Percentiles rank a stretch among this genome's conserved stretches.
phyloP scores from a whole-genome alignment of 2,329 filamentous ascomycete species.

The Nigrospora oryzae region DNA sequence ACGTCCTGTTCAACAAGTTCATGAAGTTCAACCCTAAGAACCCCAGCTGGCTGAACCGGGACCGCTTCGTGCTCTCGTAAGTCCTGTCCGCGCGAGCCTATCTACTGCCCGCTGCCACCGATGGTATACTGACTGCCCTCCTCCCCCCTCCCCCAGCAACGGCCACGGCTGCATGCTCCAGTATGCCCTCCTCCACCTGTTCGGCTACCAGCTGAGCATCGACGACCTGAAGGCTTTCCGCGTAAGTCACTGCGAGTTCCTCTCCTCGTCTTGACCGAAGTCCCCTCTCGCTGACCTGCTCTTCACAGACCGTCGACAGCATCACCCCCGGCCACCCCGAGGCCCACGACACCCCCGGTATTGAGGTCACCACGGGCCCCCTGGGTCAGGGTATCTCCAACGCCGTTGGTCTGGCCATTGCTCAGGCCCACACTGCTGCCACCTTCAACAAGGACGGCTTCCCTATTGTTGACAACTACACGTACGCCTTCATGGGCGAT shows the following conservation, averaged over 20 bases:
- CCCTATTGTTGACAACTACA: constrained; percentile 91
- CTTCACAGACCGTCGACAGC: constrained; percentile 42
- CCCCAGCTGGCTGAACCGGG: constrained; percentile 92
- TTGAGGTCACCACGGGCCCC: constrained; percentile 97
- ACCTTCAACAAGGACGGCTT: constrained; percentile 96
- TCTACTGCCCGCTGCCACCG: too few relatives aligned
- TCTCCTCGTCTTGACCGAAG: too few relatives aligned
- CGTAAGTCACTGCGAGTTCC: constrained; percentile 44
- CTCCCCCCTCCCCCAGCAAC: too few relatives aligned
- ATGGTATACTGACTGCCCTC: background rate
- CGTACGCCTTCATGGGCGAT: constrained; percentile 94
- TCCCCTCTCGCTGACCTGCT: constrained; percentile 5
- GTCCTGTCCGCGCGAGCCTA: constrained; percentile 27
- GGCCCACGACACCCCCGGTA: constrained; percentile 88
- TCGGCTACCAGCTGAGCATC: constrained; percentile 77
- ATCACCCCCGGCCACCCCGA: constrained; percentile 96
- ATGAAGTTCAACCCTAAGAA: constrained; percentile 99
- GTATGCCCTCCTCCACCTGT: constrained; percentile 95
- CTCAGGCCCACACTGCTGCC: constrained; percentile 83
- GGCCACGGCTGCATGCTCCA: constrained; percentile 99
- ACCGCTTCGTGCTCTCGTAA: constrained; percentile 98
- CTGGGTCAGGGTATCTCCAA: constrained; percentile 97
- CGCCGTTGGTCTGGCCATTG: constrained; percentile 95
- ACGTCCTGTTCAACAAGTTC: constrained; percentile 98
- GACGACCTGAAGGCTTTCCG: constrained; percentile 96